Percentiles rank a stretch among this genome's conserved stretches.
Conservation (phyloP, 768 basidiomycete genomes). For the Obba rivulosa region DNA sequence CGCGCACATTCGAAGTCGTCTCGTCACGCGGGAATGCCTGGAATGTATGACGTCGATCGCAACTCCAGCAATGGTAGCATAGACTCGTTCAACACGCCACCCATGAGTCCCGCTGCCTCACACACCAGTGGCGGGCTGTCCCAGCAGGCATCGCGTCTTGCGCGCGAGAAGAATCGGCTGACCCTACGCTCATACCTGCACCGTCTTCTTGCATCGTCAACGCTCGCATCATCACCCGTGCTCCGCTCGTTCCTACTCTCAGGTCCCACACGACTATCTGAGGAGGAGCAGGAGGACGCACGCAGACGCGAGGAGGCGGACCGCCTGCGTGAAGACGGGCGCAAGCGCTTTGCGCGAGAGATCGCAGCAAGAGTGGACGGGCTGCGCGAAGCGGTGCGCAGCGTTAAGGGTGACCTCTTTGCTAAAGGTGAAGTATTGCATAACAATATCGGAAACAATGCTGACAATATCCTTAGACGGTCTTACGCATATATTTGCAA, state of each 20-base stretch:
- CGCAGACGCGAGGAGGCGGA: constrained; percentile 84
- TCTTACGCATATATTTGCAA: constrained; percentile 80
- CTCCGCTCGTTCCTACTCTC: constrained; percentile 82
- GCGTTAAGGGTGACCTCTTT: constrained; percentile 93
- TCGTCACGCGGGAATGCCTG: not conserved
- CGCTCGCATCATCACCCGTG: constrained; percentile 81
- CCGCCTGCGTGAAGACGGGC: constrained; percentile 77
- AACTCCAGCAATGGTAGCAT: constrained; percentile 16
- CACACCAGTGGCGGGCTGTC: constrained; percentile 9
- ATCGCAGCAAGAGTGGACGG: constrained; percentile 83
- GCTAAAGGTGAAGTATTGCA: constrained; percentile 52
- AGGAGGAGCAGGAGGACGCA: constrained; percentile 76
- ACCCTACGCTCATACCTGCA: constrained; percentile 94
- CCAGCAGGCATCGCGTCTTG: constrained; percentile 39
- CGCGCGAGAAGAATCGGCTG: constrained; percentile 91
- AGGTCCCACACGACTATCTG: constrained; percentile 60
- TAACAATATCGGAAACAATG: not conserved
- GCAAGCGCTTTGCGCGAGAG: constrained; percentile 80
- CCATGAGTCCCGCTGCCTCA: constrained; percentile 6
- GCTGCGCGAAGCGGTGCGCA: constrained; percentile 74
- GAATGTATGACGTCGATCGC: constrained; percentile 6
- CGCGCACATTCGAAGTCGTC: not conserved
- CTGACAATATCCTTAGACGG: constrained; percentile 55
- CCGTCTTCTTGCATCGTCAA: constrained; percentile 60
- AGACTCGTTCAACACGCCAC: constrained; percentile 17